Conservation (phyloP, 768 basidiomycete genomes). For the Lactarius trivialis region DNA sequence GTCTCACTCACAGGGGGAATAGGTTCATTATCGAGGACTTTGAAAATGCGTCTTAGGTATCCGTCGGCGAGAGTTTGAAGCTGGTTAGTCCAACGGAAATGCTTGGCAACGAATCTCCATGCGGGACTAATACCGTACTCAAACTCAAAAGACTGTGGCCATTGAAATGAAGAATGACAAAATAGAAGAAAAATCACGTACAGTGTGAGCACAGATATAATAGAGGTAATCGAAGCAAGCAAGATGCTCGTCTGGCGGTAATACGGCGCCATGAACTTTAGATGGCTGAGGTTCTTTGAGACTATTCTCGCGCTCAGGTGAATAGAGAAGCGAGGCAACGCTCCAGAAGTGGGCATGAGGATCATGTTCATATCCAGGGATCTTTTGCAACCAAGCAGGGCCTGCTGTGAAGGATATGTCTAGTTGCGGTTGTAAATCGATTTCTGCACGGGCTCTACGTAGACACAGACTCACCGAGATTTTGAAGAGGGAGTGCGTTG, state of each 20-base stretch:
- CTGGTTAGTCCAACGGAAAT: constrained; percentile 32
- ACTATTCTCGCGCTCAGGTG: constrained; percentile 28
- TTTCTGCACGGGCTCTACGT: background rate
- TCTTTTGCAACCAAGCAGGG: constrained; percentile 30
- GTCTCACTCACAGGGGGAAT: constrained; percentile 31
- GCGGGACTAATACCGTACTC: constrained; percentile 31
- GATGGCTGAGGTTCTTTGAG: constrained; percentile 28
- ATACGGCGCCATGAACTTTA: constrained; percentile 23
- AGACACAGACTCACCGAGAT: constrained; percentile 27
- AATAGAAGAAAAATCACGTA: constrained; percentile 16
- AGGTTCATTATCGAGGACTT: constrained; percentile 24
- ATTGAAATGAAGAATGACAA: constrained; percentile 9
- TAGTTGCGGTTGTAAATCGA: constrained; percentile 1
- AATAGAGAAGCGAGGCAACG: constrained; percentile 31
- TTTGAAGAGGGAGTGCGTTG: constrained; percentile 26
- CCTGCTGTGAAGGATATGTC: constrained; percentile 35
- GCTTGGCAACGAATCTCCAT: constrained; percentile 32
- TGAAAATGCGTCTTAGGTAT: constrained; percentile 30
- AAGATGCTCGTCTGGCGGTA: constrained; percentile 35
- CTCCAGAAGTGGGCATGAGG: constrained; percentile 31
- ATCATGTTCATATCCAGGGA: constrained; percentile 31
- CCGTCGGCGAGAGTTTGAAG: constrained; percentile 29
- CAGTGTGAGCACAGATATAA: constrained; percentile 31
- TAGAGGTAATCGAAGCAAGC: constrained; percentile 39
- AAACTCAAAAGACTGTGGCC: constrained; percentile 29